Evolutionary conservation across 2,329 filamentous ascomycete genomes (phyloP), one percentile per base, ranked within the genome.

Genomic region (Eutypella sp.): DNA sequence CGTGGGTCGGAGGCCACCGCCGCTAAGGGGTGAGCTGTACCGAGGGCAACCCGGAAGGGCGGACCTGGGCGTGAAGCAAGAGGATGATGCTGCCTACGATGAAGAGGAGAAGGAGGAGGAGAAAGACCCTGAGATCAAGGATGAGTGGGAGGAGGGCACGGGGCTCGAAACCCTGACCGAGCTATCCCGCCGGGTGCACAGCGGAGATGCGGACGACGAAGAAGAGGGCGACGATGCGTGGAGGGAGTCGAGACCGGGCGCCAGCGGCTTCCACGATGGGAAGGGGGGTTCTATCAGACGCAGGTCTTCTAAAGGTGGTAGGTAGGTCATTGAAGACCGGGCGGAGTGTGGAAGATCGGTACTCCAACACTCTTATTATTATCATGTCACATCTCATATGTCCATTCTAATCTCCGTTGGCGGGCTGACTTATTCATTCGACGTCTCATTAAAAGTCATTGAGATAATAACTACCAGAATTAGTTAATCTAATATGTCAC

Each of bases 181-280:
- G 20, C 31, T 40, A 5, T 51, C 51, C 6, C 50, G 42, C 5
- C 48, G 48, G 11, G 42, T 13, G 1, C 52, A 48, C n/a, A 41
- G 13, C 1, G 54, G 44, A 6, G 56, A 57, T 42, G 57, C 56
- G 6, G 59, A 61, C n/a, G 58, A 62, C 10, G 60, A 60, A 41
- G 57, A 55, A 15, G 58, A 57, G 13, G 56, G 44, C 2, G 56
- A 57, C 2, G 54, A 60, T 23, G 47, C 39, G 9, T 53, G 47
- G 52, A 51, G 40, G 40, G 55, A 48, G n/a, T 40, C 49, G 22
- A 52, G 50, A 2, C 40, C 46, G 5, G 52, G 56, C 1, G 51
- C 53, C 10, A 48, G 57, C 18, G 43, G 34, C n/a, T 59, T 52
- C 18, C 38, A 49, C 33, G 51, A 48, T 29, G 47, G 49, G 33